phyloP scores from a whole-genome alignment of 257 asterid genomes.

The Solanum pennellii region DNA sequence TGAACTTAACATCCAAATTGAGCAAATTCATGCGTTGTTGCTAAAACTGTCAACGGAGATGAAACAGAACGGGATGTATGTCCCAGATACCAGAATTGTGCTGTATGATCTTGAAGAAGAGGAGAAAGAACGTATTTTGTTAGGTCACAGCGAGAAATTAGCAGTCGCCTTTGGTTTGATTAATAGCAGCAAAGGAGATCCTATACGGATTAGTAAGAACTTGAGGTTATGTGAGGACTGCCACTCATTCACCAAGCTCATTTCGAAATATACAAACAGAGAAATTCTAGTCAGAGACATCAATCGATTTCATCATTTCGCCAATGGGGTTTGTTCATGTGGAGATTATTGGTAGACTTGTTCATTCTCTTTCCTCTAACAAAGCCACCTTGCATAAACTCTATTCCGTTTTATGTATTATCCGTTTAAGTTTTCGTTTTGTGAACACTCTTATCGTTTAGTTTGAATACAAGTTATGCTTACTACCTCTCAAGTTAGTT shows the following conservation, averaged over 20 bases:
- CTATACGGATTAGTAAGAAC: constrained; percentile 77
- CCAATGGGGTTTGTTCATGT: constrained; percentile 72
- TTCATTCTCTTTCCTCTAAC: neutral
- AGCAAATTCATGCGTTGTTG: constrained; percentile 58
- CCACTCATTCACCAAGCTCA: constrained; percentile 63
- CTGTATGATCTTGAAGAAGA: constrained; percentile 58
- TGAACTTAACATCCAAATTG: constrained; percentile 69
- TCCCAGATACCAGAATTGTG: constrained; percentile 60
- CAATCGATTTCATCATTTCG: constrained; percentile 71
- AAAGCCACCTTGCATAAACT: neutral
- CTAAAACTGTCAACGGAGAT: constrained; percentile 50
- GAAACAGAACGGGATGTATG: constrained; percentile 57
- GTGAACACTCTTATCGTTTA: no score
- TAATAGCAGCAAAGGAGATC: constrained; percentile 58
- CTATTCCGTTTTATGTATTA: neutral
- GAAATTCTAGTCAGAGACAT: constrained; percentile 72
- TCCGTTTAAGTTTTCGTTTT: neutral
- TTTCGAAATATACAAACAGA: constrained; percentile 48
- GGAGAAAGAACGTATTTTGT: constrained; percentile 58
- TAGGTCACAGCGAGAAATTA: constrained; percentile 84
- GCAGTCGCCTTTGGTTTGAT: constrained; percentile 87
- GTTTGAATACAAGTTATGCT: no score
- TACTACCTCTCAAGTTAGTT: no score
- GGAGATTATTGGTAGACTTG: constrained; percentile 63
- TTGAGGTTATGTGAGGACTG: constrained; percentile 85